phyloP scores from a whole-genome alignment of 2,329 filamentous ascomycete species.

The Apiospora rasikravindrae region DNA sequence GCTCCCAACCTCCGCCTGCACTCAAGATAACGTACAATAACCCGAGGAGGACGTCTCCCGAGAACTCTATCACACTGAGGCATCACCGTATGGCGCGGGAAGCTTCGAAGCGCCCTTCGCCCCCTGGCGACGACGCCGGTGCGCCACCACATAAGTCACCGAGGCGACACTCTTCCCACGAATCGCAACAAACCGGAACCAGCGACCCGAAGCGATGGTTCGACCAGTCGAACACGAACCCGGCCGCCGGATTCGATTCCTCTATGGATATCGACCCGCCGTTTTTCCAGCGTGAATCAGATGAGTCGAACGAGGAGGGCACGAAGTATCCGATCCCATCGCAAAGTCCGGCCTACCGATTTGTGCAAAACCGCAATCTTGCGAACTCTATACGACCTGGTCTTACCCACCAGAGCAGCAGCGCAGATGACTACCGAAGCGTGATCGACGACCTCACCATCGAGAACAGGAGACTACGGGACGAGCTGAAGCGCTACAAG shows the following conservation, averaged over 20 bases:
- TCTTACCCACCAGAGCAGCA: conserved; percentile 56
- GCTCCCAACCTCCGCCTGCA: neutral
- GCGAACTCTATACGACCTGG: conserved; percentile 29
- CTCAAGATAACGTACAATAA: conserved; percentile 34
- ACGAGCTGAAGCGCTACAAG: conserved; percentile 73
- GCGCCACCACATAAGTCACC: conserved; percentile 30
- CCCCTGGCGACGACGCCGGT: conserved; percentile 24
- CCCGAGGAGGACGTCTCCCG: conserved; percentile 47
- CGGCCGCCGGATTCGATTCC: conserved; percentile 47
- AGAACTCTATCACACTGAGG: conserved; percentile 53
- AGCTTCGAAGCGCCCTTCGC: conserved; percentile 36
- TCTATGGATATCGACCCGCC: conserved; percentile 62
- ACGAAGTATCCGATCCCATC: conserved; percentile 29
- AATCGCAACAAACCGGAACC: conserved; percentile 53
- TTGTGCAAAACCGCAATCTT: conserved; percentile 26
- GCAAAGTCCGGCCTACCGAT: conserved; percentile 34
- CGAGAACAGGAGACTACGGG: conserved; percentile 80
- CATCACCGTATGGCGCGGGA: conserved; percentile 53
- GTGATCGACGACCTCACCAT: conserved; percentile 89
- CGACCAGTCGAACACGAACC: conserved; percentile 57
- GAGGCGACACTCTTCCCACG: conserved; percentile 51
- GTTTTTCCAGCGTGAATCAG: conserved; percentile 59
- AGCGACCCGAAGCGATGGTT: conserved; percentile 62
- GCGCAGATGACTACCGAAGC: conserved; percentile 76
- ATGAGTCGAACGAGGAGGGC: conserved; percentile 55